These are phyloP conservation scores for Asterophora parasitica DNA, from an alignment of 768 basidiomycete genomes.

Conservation along the genomic window DNA sequence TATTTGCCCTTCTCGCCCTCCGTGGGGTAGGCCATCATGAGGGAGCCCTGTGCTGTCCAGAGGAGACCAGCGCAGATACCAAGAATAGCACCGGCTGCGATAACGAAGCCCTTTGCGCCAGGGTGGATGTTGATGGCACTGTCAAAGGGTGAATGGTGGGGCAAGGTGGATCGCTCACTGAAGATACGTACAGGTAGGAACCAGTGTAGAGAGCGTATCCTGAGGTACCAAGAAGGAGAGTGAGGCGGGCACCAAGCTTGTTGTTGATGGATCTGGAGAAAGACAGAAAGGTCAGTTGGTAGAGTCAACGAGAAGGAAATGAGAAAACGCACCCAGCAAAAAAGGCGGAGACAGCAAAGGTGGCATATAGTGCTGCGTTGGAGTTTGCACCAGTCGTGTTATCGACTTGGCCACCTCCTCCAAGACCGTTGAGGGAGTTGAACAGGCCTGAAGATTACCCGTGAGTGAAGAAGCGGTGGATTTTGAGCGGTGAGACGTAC, in stretches of 20 bases:
- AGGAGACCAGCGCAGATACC: constrained; percentile 69
- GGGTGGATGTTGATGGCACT: constrained; percentile 72
- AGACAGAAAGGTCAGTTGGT: background rate
- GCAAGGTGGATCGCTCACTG: background rate
- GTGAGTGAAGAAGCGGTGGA: constrained; percentile 1
- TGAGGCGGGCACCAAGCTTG: constrained; percentile 65
- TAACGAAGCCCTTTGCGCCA: constrained; percentile 57
- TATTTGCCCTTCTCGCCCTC: constrained; percentile 75
- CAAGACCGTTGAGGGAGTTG: constrained; percentile 76
- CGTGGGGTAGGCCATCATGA: constrained; percentile 82
- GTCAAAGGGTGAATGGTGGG: background rate
- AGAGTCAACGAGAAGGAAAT: background rate
- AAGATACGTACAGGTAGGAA: constrained; percentile 57
- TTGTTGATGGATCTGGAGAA: constrained; percentile 68
- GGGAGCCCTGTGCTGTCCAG: constrained; percentile 79
- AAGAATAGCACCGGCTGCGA: constrained; percentile 67
- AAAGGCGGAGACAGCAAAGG: constrained; percentile 40
- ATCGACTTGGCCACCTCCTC: constrained; percentile 73
- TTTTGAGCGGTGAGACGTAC: constrained; percentile 24
- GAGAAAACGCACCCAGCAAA: constrained; percentile 26
- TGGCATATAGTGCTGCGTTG: constrained; percentile 61
- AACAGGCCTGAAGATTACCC: constrained; percentile 55
- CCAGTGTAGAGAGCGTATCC: constrained; percentile 78
- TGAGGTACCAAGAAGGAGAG: constrained; percentile 66
- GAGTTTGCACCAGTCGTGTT: constrained; percentile 63